Conservation (phyloP, 148 eudicot genomes). For the Mesembryanthemum crystallinum region DNA sequence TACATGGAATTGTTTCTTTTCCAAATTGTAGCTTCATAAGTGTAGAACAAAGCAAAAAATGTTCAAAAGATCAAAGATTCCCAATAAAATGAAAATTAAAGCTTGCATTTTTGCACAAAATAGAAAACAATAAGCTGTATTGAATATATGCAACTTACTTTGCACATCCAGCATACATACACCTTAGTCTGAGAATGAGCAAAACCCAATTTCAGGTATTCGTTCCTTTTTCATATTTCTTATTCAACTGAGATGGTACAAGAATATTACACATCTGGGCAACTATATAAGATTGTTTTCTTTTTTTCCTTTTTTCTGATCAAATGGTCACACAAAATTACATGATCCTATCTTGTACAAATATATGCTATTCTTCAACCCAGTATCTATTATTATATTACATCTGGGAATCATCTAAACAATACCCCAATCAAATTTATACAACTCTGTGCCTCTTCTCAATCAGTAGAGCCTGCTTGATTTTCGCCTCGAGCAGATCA, state of each 20-base stretch:
- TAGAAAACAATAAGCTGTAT: too few relatives aligned
- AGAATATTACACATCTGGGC: constrained; percentile 18
- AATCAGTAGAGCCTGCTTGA: constrained; percentile 25
- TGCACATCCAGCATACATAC: too few relatives aligned
- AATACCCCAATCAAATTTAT: constrained; percentile 33
- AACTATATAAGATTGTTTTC: not conserved
- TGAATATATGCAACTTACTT: too few relatives aligned
- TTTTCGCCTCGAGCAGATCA: constrained; percentile 12
- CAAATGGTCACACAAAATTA: constrained; percentile 45
- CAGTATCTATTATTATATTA: constrained; percentile 35
- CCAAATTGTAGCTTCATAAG: too few relatives aligned
- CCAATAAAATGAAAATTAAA: too few relatives aligned
- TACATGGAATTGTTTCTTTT: too few relatives aligned
- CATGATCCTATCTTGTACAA: constrained; percentile 44
- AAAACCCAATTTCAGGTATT: constrained; percentile 5
- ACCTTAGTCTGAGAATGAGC: not conserved
- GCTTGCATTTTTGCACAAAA: too few relatives aligned
- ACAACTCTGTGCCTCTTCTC: constrained; percentile 22
- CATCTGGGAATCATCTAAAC: constrained; percentile 42
- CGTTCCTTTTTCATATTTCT: not conserved
- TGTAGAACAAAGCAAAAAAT: too few relatives aligned
- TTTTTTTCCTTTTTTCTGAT: constrained; percentile 11
- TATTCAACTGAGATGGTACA: constrained; percentile 32
- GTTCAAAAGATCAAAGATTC: too few relatives aligned
- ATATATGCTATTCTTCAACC: constrained; percentile 34